Base-by-base conservation (phyloP, 2,329 filamentous ascomycete genomes). In the Ceratocystis cacaofunesta region DNA sequence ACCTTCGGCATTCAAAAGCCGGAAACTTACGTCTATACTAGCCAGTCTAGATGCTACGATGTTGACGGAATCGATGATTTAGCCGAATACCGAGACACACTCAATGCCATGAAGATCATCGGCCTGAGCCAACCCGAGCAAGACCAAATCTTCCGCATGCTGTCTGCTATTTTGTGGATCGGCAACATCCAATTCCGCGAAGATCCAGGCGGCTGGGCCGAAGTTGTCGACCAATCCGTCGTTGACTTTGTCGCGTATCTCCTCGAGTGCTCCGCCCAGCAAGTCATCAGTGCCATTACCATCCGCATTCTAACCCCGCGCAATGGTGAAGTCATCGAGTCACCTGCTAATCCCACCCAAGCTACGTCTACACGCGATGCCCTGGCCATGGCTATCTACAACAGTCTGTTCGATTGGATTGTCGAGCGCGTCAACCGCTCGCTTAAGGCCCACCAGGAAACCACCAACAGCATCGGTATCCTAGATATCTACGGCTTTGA, bases 401-500 rank as follows among this genome's bases (percentile, higher is more conserved):
- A 88, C 80, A 96, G 96, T 73, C 82, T 99, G 65, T 99, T 99
- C 71, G 92, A 99, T 76, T 99, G 94, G 94, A 97, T 99, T 69
- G 92, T 97, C 22, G 84, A 88, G 71, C 87, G 94, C 70, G 86
- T 97, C 70, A 97, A 97, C 76, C 83, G 86, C 69, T 96, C 92
- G 3, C 77, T 97, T 68, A 86, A 89, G 74, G 89, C 92, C 22
- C 84, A 86, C 68, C 88, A 89, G 61, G 77, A 84, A 0, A 83
- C 92, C 2, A 78, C 84, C 52, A 94, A 96, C 74, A 89, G 89
- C 2, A 94, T 99, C 70, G 94, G 94, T 73, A 97, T 99, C 73
- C 81, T 99, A 70, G 94, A 99, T 80, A 99, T 99, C 70, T 99
- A 99, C 74, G 94, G 94, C 1, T 99, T 99, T 72, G 94, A 99